Evolutionary conservation across 257 asterid species (phyloP), one percentile per base, ranked within the genome.

Genomic region (Capsicum baccatum): DNA sequence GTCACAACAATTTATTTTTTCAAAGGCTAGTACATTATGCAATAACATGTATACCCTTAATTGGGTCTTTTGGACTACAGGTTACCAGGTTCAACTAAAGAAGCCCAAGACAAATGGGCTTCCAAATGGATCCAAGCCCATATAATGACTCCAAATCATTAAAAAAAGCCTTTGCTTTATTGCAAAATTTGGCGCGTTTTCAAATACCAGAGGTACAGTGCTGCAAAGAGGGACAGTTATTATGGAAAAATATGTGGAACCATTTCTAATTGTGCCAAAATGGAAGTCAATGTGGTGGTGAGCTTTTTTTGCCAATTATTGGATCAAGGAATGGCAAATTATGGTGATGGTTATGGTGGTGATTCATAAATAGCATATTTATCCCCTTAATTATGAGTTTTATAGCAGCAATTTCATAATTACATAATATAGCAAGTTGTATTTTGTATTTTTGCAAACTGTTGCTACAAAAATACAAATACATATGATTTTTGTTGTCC

Each of bases 161-260:
- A 8, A 81, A 74, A 74, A 48, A 87, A 85, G 55, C 89, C 89
- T 14, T 10, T 87, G 2, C 80, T 26, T 84, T 5, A 64, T 85
- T n/a, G 73, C 84, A 19, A 84, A 87, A 42, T 87, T 87, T 62
- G 86, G 87, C 17, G 85, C 76, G 42, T 76, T 86, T 7, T 82
- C 82, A 5, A 82, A 73, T 64, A 63, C 69, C 15, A 44, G 3
- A 79, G 63, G 0, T 87, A 42, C 4, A 83, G 37, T 8, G 50
- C 83, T 6, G 21, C 42, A 8, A 80, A 6, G 19, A 87, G 89
- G 68, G 89, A 84, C 26, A 79, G 55, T 1, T 85, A 73, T 55
- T 74, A 82, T 50, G 73, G 84, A 0, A 78, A 44, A 3, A 81
- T 84, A 44, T 85, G 85, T 42, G 57, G 68, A 21, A 78, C 79